Percentiles rank a stretch among this genome's conserved stretches.
Evolutionary conservation across 352 stramenopile genomes (phyloP).

Genomic region (Globisporangium middletonii): DNA sequence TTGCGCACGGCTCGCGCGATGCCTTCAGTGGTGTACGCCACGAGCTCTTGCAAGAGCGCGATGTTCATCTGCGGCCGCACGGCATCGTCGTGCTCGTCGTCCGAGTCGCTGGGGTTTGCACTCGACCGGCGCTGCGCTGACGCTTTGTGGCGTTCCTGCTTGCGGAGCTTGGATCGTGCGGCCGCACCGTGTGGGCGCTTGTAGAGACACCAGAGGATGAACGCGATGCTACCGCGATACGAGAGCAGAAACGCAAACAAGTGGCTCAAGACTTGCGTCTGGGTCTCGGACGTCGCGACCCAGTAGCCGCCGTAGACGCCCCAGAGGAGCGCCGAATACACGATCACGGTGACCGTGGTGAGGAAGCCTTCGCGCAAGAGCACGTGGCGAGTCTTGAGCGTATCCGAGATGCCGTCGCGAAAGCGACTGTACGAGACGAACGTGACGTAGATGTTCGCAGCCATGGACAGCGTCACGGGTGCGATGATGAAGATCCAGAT

Average conservation of each 20-base stretch:
- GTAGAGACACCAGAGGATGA: constrained; percentile 73
- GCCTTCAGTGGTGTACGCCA: constrained; percentile 73
- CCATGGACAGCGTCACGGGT: constrained; percentile 42
- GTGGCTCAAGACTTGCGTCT: constrained; percentile 36
- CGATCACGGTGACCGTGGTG: constrained; percentile 59
- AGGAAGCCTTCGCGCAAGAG: constrained; percentile 68
- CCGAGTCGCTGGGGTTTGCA: background rate
- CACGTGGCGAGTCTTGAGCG: constrained; percentile 43
- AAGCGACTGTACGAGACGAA: constrained; percentile 57
- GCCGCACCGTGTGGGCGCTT: constrained; percentile 24
- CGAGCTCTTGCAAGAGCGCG: constrained; percentile 66
- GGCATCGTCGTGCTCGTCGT: constrained; percentile 50
- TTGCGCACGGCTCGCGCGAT: constrained; percentile 55
- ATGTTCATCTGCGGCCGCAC: constrained; percentile 74
- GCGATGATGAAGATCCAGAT: constrained; percentile 72
- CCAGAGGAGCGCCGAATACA: constrained; percentile 66
- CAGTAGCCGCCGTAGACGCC: constrained; percentile 62
- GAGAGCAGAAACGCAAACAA: constrained; percentile 68
- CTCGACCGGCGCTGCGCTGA: background rate
- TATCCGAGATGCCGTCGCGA: constrained; percentile 49
- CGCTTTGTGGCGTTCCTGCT: background rate
- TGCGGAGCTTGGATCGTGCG: constrained; percentile 12
- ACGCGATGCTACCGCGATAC: constrained; percentile 61
- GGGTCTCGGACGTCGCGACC: constrained; percentile 24
- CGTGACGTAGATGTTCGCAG: constrained; percentile 61